Conservation (phyloP, 2,329 filamentous ascomycete genomes). For the Pyrenophora teres region DNA sequence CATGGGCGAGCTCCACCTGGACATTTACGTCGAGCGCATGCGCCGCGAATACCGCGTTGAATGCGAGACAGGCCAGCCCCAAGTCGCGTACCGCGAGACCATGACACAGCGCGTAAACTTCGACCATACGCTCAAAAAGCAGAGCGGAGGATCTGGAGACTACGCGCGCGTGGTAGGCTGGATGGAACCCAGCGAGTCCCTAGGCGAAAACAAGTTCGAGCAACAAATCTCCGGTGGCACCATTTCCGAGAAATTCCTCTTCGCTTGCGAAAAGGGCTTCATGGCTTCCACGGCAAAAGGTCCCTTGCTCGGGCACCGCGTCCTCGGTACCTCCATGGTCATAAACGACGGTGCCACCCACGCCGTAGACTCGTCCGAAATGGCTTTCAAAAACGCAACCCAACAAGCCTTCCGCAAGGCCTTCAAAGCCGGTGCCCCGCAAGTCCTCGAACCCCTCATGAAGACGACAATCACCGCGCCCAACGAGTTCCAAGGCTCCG, state of each 20-base stretch:
- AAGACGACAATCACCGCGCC: conserved; percentile 96
- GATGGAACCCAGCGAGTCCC: conserved; percentile 79
- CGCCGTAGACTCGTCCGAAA: conserved; percentile 96
- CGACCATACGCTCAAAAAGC: conserved; percentile 92
- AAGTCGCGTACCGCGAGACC: conserved; percentile 96
- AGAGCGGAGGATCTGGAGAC: conserved; percentile 93
- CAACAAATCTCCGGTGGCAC: conserved; percentile 84
- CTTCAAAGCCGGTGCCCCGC: conserved; percentile 78
- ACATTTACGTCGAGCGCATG: conserved; percentile 97
- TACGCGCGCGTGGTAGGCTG: conserved; percentile 90
- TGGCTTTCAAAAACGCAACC: conserved; percentile 91
- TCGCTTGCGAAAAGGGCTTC: conserved; percentile 95
- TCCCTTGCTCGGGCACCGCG: conserved; percentile 88
- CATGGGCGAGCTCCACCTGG: conserved; percentile 96
- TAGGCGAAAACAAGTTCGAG: conserved; percentile 81
- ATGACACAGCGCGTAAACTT: conserved; percentile 80
- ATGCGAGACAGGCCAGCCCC: conserved; percentile 92
- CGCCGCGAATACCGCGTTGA: conserved; percentile 96
- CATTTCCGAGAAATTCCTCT: conserved; percentile 94
- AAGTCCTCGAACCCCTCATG: conserved; percentile 94
- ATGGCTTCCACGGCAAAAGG: conserved; percentile 80
- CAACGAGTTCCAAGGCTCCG: conserved; percentile 95
- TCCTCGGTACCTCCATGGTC: conserved; percentile 87
- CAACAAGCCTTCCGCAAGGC: conserved; percentile 97
- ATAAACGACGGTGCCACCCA: conserved; percentile 96